phyloP scores from a whole-genome alignment of 345 rosid genomes.

The Gossypioides kirkii region DNA sequence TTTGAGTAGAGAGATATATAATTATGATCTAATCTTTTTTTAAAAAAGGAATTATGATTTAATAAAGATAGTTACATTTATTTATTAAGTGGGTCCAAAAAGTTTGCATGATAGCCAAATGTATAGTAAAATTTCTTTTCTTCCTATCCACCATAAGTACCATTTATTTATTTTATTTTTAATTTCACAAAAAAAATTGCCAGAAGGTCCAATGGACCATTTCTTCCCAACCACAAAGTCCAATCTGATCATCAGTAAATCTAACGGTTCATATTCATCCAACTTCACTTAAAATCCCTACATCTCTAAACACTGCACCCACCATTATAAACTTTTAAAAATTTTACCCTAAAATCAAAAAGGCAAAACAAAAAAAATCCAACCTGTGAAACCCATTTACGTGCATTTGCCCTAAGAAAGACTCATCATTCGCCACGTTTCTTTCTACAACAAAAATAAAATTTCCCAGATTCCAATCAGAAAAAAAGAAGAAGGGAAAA shows the following conservation, averaged over 20 bases:
- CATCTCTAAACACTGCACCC: background rate
- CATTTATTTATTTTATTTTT: too few species aligned
- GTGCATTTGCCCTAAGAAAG: background rate
- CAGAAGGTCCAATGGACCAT: background rate
- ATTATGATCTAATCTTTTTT: too few species aligned
- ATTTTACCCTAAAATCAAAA: background rate
- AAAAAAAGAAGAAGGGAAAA: background rate
- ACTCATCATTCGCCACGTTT: background rate
- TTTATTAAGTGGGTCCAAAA: background rate
- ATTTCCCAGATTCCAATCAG: background rate
- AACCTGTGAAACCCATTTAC: background rate
- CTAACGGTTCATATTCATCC: background rate
- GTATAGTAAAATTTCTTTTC: background rate
- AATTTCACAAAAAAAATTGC: background rate
- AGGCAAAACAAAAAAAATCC: background rate
- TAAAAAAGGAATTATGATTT: too few species aligned
- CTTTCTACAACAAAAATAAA: background rate
- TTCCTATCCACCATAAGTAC: background rate
- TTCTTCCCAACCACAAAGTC: background rate
- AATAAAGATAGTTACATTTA: background rate
- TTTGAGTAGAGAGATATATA: too few species aligned
- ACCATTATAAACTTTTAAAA: too few species aligned
- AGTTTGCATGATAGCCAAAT: background rate
- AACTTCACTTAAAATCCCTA: background rate
- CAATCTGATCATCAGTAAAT: background rate